Evolutionary conservation across 129 eudicot species (phyloP), one percentile per base, ranked within the genome.

Genomic region (Smallanthus sonchifolius): DNA sequence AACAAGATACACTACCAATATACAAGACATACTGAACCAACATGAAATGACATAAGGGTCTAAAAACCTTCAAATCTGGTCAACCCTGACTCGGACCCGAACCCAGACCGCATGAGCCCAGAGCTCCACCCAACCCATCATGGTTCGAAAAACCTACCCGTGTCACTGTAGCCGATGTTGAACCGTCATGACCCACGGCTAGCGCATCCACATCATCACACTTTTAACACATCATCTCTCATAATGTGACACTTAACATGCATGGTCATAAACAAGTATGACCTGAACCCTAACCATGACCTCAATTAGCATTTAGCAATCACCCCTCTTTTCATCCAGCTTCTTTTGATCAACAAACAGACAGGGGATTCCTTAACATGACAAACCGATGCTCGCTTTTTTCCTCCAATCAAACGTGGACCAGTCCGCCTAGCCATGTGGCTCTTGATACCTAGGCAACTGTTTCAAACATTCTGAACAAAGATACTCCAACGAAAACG

Each of bases 391-490:
- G 30, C 34, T 2, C 4, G 34, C 38, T 28, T 59, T 28, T 55
- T 24, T 59, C 65, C n/a, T 59, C 65, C 65, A 59, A 30, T 28
- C n/a, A 59, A 59, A 30, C 6, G 8, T 59, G 6, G 16, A 30
- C 38, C n/a, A 17, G 34, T 3, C 39, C 65, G 30, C 65, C 16
- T 59, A 59, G 65, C 65, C 65, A 59, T 28, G 65, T 59, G 17
- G 65, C 65, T 28, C 65, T 59, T 10, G 84, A 56, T 74, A 79
- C 73, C 61, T 72, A 44, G 70, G 72, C 44, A 39, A 3, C 75
- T 81, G 78, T 76, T 77, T 82, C 19, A 65, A 45, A 81, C 99
- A 91, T 75, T 69, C 81, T 11, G 87, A 82, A 60, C 99, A 91
- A 42, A 78, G 69, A 67, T 74, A 40, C 28, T 91, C 97, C 77